Evolutionary conservation across 1,139 yeast genomes (phyloP), one percentile per base, ranked within the genome.

Genomic region (Meyerozyma sp.): DNA sequence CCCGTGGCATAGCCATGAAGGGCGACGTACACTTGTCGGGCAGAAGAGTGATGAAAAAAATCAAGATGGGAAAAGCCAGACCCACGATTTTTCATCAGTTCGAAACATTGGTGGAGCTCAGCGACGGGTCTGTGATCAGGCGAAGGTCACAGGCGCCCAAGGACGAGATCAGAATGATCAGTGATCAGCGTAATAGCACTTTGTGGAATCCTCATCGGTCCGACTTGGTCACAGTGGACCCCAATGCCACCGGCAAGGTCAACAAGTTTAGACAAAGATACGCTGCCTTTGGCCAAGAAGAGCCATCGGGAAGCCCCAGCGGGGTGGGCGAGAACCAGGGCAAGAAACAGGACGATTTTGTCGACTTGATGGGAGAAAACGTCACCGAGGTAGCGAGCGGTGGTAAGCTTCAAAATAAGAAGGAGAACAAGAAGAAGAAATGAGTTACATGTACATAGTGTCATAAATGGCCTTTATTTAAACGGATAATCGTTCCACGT

Each of bases 81-180:
- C 97, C 98, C 2, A 90, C 96, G 36, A 85, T 91, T 39, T 91
- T 88, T 66, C 79, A 91, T 67, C 89, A 88, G 60, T 93, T 93
- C 60, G 91, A 91, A 50, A 86, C 94, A 35, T 67, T 77, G 40
- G 91, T 93, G 10, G 96, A 91, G 64, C 75, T 91, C 46, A 84
- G 95, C 54, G 98, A 93, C 61, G 98, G 98, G 2, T 85, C 96
- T 27, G 95, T 95, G 1, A 73, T 89, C 32, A 73, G 71, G 32
- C 78, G 98, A 65, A 76, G 88, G 57, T 82, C 96, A 0, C 96
- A 87, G 53, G 90, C 82, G 46, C 98, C 98, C 6, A 85, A 89
- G 57, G 84, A 79, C 45, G 96, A 93, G 60, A 74, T 88, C 59
- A 75, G 95, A 64, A 81, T 89, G 79, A 79, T 93, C 55, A 80